Base-by-base conservation (phyloP, 106 monocot species). In the Hemerocallis citrina region DNA sequence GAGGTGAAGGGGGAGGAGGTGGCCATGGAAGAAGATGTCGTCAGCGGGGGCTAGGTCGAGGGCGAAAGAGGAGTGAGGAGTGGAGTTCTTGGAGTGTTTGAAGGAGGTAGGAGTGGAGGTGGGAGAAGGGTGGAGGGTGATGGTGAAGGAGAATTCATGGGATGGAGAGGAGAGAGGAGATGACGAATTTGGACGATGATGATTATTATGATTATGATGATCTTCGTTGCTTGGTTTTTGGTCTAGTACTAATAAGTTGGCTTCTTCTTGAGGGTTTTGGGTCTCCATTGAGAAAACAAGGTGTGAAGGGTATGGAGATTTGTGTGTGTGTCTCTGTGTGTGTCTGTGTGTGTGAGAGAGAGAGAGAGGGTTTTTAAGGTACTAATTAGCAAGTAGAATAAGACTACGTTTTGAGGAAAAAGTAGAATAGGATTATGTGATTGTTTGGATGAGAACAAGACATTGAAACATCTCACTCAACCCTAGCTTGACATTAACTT, bases 1-100 rank as follows among this genome's bases (percentile, higher is more conserved):
- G 70, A 73, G 63, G 72, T 70, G 83, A 47, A 81, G 35, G 37
- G 59, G 77, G 60, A 78, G 69, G 44, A 81, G 89, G 59, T 72
- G 89, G 41, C 78, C 79, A 66, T 83, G 80, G 84, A 86, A 69
- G 89, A 81, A 81, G 74, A 89, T 80, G 62, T 89, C 84, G 39
- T 84, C 89, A 66, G 84, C 84, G 5, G 84, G 89, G 35, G 81
- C 63, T 3, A 83, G 70, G 62, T 89, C 94, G 59, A 75, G 57
- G 39, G 72, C 61, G 57, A 54, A 12, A n/a, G 63, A 2, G 7
- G 69, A 23, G n/a, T n/a, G n/a, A n/a, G n/a, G n/a, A n/a, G n/a
- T n/a, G 4, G 39, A 36, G 39, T 4, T 40, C 51, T 40, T 54
- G 36, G 17, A 37, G 59, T 5, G 59, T 14, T 21, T 30, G 64